Base-by-base conservation (phyloP, 1,284 basidiomycete genomes). In the Trametes versicolor region DNA sequence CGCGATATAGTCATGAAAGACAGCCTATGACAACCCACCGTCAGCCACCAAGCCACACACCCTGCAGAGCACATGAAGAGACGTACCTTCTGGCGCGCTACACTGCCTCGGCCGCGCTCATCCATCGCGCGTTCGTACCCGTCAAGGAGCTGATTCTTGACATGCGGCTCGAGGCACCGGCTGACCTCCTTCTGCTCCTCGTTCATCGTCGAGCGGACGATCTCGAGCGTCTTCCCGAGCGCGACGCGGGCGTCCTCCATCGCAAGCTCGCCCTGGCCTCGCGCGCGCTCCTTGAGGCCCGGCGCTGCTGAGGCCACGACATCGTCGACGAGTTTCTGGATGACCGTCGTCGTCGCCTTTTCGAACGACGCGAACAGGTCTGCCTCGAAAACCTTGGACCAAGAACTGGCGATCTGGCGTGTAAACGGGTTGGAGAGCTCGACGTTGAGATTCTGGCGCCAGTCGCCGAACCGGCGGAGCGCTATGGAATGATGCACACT, bases 111-210 rank as follows among this genome's bases (percentile, higher is more conserved):
- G 0, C 87, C 87, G 36, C 80, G 74, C 70, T 88, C 85, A 57
- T 81, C 77, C 82, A 85, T 83, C 0, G 87, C 87, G 4, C 67
- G 74, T 52, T 82, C 73, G 71, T 89, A 90, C 0, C 84, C 85
- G 4, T 83, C 80, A 4, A 76, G 41, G 9, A 89, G 78, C 67
- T 85, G 81, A 29, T 74, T 72, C 70, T 85, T 83, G 15, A 89
- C 82, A 70, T 87, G 85, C 3, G 87, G 87, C 12, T 85, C 81
- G 62, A 90, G 77, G 66, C 79, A 83, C 17, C 87, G 80, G 0
- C 86, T 87, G 15, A 87, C 78, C 62, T 88, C 86, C 75, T 89
- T 89, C 74, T 88, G 87, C 69, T 87, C 78, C 17, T 73, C 77
- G 63, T 78, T 81, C 77, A 89, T 79, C 6, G 83, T 82, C 48